Evolutionary conservation across 2,329 filamentous ascomycete species (phyloP), one percentile per base, ranked within the genome.

Genomic region (Hymenoscyphus linearis): DNA sequence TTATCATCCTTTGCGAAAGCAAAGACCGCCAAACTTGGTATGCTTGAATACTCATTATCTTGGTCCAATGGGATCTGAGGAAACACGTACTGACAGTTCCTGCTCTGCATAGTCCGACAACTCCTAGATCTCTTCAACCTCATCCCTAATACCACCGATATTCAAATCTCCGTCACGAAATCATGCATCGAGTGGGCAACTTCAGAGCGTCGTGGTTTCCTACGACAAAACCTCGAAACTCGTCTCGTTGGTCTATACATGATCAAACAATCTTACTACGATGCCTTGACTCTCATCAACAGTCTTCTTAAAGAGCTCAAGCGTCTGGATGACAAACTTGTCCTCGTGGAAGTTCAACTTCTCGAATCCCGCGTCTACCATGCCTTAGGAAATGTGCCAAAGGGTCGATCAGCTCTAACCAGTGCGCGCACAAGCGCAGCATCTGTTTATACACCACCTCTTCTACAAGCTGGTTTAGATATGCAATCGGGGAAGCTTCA

Each of bases 401-500:
- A 99, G 80, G 93, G 91, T 57, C 90, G 95, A 71, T 95, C 96
- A 54, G 95, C 95, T 59, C 82, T 99, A 66, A 99, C 95, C 25
- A 93, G 91, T 65, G 93, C 95, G 61, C 88, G 95, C 71, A 99
- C 95, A 54, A 96, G 90, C 70, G 95, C 96, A 60, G 95, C 96
- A 56, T 96, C 92, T 31, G 95, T 99, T 65, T 99, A 99, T 81
- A 97, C 93, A 26, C 95, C 95, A 57, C 95, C 96, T 3, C 82
- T 96, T 67, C 84, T 99, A 62, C 96, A 99, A 79, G 95, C 95
- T 53, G 92, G 95, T 70, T 85, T 99, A 68, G 95, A 99, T 74
- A 98, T 99, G 95, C 95, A 99, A 81, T 96, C 91, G 66, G 96
- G 95, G 68, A 98, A 98, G 89, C 85, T 99, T 62, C 96, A 99